Base-by-base conservation (phyloP, 768 basidiomycete genomes). In the Phanerochaete sordida region DNA sequence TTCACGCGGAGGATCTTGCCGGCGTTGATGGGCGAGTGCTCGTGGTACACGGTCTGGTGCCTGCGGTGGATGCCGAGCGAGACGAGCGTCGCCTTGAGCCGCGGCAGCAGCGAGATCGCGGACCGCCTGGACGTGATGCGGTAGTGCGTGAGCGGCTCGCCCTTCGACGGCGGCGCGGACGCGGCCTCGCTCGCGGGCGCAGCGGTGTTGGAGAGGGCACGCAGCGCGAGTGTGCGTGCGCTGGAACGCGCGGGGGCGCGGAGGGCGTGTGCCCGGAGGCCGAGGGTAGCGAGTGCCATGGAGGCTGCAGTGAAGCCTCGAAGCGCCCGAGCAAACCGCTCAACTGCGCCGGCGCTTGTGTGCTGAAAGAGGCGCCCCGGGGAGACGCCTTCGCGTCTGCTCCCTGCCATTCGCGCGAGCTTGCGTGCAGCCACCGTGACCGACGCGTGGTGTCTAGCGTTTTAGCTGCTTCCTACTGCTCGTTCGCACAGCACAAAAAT, bases 41-140 rank as follows among this genome's bases (percentile, higher is more conserved):
- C 79, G 66, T 91, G 88, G 69, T 91, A 93, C 31, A 95, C 93
- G 0, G 88, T 93, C 71, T 93, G 89, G 76, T 89, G 83, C 39
- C 93, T 84, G 59, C 88, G 77, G 72, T 91, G 87, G 53, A 98
- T 79, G 1, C 95, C 95, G 2, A 98, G 84, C 0, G 92, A 82
- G n/a, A 81, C 79, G 47, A 95, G 79, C 0, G 94, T 95, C 49
- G 80, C 86, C 68, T 87, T 81, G 58, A 86, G 83, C 65, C 80
- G 81, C 59, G 84, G 77, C 2, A 89, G 87, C 9, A 96, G 83
- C 0, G 92, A 88, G 62, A 95, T 95, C 51, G 86, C 88, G 5
- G 94, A 95, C 57, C 95, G 90, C 11, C 83, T 83, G 28, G 95
- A 86, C 21, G 94, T 96, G 67, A 98, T 88, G 77, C 90, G 91